A percentile compares a stretch with the other conserved stretches of the same genome.
Evolutionary conservation across 1,284 basidiomycete species (phyloP).

Genomic region (Phylloboletellus chloephorus): DNA sequence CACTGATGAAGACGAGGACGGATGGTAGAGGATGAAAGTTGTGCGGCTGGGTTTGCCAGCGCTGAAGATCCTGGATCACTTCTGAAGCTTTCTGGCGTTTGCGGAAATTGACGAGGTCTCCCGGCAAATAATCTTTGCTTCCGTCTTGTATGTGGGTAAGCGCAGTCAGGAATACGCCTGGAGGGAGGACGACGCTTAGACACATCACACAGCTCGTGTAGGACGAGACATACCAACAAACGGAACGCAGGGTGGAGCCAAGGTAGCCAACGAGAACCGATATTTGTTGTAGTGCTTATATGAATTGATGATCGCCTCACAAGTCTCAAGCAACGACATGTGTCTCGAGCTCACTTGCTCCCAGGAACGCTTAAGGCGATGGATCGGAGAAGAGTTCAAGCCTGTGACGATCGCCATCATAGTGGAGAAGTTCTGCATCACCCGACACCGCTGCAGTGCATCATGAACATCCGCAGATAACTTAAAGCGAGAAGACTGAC

Average conservation of each 20-base stretch:
- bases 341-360: constrained; percentile 53
- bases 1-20: constrained; percentile 56
- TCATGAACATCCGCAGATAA: constrained; percentile 9
- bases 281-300: constrained; percentile 75
- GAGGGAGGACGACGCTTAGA: background rate
- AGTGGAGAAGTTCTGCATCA: constrained; percentile 72
- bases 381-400: constrained; percentile 71
- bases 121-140: constrained; percentile 62
- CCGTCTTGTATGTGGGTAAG: constrained; percentile 84
- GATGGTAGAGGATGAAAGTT: constrained; percentile 57
- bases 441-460: constrained; percentile 53
- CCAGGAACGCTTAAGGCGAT: constrained; percentile 76
- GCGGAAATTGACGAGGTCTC: constrained; percentile 73
- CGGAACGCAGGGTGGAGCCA: constrained; percentile 76
- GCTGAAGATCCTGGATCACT: constrained; percentile 74
- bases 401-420: constrained; percentile 78
- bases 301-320: constrained; percentile 61
- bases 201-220: background rate
- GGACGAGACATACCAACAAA: constrained; percentile 58
- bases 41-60: constrained; percentile 72
- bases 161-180: constrained; percentile 75
- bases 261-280: constrained; percentile 57
- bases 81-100: constrained; percentile 75
- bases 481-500: constrained; percentile 37
- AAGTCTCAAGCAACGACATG: constrained; percentile 42